phyloP scores from a whole-genome alignment of 139 green algal genomes.

The Micromonas commoda region DNA sequence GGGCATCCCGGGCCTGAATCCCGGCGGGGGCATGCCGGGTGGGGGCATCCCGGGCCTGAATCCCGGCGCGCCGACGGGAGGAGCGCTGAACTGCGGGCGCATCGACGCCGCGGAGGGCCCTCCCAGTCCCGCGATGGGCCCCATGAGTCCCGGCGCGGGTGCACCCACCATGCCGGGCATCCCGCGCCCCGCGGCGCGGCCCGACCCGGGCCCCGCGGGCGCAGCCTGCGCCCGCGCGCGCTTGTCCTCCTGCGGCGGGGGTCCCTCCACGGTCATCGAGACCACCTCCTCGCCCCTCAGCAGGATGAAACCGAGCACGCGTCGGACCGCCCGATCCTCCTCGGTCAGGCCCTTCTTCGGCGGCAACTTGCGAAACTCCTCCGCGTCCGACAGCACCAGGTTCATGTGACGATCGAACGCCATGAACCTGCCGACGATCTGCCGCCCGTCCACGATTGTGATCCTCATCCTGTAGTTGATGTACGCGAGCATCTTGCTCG shows the following conservation, averaged over 20 bases:
- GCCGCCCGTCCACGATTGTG: constrained; percentile 47
- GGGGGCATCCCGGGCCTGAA: constrained; percentile 25
- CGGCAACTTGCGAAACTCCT: constrained; percentile 90
- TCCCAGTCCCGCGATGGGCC: constrained; percentile 76
- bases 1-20: constrained; percentile 34
- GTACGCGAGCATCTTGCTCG: constrained; percentile 91
- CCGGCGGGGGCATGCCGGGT: constrained; percentile 57
- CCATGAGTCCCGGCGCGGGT: constrained; percentile 62
- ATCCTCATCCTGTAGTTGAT: constrained; percentile 83
- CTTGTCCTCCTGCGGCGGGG: constrained; percentile 73
- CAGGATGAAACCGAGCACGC: constrained; percentile 90
- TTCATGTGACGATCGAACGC: constrained; percentile 99
- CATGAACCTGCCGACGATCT: constrained; percentile 96
- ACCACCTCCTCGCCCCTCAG: constrained; percentile 84
- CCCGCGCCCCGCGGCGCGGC: constrained; percentile 2
- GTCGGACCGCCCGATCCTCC: constrained; percentile 70
- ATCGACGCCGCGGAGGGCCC: constrained; percentile 82
- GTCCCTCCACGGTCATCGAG: constrained; percentile 89
- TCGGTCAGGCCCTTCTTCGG: constrained; percentile 71
- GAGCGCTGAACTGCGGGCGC: constrained; percentile 54
- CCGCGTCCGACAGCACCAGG: constrained; percentile 90
- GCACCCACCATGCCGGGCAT: constrained; percentile 32
- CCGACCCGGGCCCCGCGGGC: constrained; percentile 16
- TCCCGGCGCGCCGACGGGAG: neutral
- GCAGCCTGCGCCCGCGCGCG: constrained; percentile 61